A percentile compares a stretch with the other conserved stretches of the same genome.
Evolutionary conservation across 108 stramenopile species (phyloP).

Genomic region (Mayamaea pseudoterrestris): DNA sequence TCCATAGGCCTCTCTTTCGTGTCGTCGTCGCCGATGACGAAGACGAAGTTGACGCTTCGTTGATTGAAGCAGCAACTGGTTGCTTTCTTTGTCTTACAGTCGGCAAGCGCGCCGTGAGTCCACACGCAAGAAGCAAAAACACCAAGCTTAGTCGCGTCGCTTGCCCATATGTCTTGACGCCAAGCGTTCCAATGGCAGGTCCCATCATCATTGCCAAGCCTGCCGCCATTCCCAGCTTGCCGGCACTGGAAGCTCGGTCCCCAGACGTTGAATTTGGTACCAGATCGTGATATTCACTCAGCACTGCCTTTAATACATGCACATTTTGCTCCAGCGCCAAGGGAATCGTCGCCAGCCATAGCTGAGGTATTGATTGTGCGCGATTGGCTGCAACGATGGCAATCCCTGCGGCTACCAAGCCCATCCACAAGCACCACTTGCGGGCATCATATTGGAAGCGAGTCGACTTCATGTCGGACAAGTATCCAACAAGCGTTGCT

Average conservation of each 20-base stretch:
- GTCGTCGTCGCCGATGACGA: conserved; percentile 8
- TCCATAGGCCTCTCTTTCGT: conserved; percentile 8
- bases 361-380: conserved; percentile 21
- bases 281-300: conserved; percentile 54
- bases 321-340: conserved; percentile 71
- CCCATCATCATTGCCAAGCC: conserved; percentile 78
- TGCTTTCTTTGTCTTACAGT: not conserved
- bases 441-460: conserved; percentile 12
- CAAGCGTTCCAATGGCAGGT: conserved; percentile 35
- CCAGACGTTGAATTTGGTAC: conserved; percentile 18
- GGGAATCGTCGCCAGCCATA: conserved; percentile 70
- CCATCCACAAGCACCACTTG: conserved; percentile 48
- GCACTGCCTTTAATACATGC: conserved; percentile 55
- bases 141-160: conserved; percentile 29
- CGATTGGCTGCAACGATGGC: conserved; percentile 25
- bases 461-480: conserved; percentile 40
- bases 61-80: too few species aligned
- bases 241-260: conserved; percentile 47
- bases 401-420: conserved; percentile 33
- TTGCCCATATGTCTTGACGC: conserved; percentile 30
- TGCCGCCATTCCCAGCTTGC: conserved; percentile 71
- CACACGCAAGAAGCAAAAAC: conserved; percentile 28
- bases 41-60: not conserved
- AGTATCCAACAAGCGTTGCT: conserved; percentile 45
- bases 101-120: conserved; percentile 27